Base-by-base conservation (phyloP, 179 eudicot species). In the Beta corolliflora region DNA sequence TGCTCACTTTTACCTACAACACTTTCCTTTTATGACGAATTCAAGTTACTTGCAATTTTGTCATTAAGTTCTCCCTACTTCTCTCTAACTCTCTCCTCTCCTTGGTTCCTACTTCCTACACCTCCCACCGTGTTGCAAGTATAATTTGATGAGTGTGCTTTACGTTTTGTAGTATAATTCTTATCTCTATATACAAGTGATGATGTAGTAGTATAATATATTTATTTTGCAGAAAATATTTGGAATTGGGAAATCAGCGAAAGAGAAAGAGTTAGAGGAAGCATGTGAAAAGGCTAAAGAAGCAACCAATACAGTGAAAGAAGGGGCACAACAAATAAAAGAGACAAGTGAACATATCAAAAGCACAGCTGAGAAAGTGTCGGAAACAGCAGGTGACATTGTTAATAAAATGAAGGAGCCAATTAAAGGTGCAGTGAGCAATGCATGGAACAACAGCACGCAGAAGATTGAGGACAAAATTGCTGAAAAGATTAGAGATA, bases 241-340 rank as follows among this genome's bases (percentile, higher is more conserved):
- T 80, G 78, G 83, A 21, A 58, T 83, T 3, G 67, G 80, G 48
- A 80, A 77, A 82, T 53, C 81, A 19, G 69, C 86, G 71, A 83
- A 80, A 71, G 92, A 88, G 77, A 88, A 89, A 86, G 88, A 89
- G 72, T 81, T 84, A 3, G 88, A 87, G 5, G 85, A 87, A 67
- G 89, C 84, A 58, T 59, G 85, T 59, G 56, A 74, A 74, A 87
- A 85, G 87, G 85, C 88, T 1, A 83, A 76, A 52, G 88, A 91
- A 72, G 88, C 92, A 48, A 90, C 94, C 3, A 85, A 91, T 13
- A 80, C 89, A 23, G 83, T 91, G 7, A 88, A 87, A 77, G 91
- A 90, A 77, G 90, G 90, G 19, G 87, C 90, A 0, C 81, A 89
- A 25, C 84, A 87, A 59, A 76, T 86, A 11, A 90, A 87, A 81